These are phyloP conservation scores for Pouteria glomerata DNA, from an alignment of 148 eudicot species.

Conservation along the genomic window DNA sequence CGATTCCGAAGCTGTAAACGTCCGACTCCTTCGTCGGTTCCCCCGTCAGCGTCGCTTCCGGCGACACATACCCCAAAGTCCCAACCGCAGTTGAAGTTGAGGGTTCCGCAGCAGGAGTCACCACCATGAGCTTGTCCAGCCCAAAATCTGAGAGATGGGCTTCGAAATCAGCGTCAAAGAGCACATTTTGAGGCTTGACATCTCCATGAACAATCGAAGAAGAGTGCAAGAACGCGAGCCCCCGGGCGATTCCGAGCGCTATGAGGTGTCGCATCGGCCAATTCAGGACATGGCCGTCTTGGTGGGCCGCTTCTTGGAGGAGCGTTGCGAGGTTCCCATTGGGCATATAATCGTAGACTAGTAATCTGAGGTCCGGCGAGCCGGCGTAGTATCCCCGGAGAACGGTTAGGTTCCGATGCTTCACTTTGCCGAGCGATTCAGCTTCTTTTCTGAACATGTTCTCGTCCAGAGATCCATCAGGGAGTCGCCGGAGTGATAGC, in stretches of 20 bases:
- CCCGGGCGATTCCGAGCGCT: constrained; percentile 60
- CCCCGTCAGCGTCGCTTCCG: constrained; percentile 42
- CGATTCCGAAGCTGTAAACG: constrained; percentile 60
- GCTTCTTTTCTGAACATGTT: constrained; percentile 51
- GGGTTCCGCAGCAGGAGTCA: constrained; percentile 23
- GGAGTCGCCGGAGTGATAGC: constrained; percentile 46
- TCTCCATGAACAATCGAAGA: constrained; percentile 49
- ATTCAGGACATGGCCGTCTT: constrained; percentile 64
- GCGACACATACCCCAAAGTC: constrained; percentile 50
- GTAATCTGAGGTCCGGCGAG: constrained; percentile 36
- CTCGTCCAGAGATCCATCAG: constrained; percentile 36
- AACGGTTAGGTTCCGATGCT: constrained; percentile 54
- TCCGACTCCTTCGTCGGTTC: constrained; percentile 44
- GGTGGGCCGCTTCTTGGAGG: constrained; percentile 68
- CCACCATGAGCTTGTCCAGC: constrained; percentile 35
- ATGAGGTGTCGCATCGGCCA: constrained; percentile 78
- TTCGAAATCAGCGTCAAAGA: constrained; percentile 71
- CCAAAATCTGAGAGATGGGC: constrained; percentile 67
- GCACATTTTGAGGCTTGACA: constrained; percentile 52
- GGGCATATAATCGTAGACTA: constrained; percentile 67
- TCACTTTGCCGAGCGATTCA: constrained; percentile 52
- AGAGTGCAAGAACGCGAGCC: constrained; percentile 48
- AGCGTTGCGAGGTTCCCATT: constrained; percentile 64
- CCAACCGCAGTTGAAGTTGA: constrained; percentile 47
- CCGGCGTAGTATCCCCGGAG: constrained; percentile 62